Conservation (phyloP, 2,329 filamentous ascomycete genomes). For the Paecilomyces fulvus region DNA sequence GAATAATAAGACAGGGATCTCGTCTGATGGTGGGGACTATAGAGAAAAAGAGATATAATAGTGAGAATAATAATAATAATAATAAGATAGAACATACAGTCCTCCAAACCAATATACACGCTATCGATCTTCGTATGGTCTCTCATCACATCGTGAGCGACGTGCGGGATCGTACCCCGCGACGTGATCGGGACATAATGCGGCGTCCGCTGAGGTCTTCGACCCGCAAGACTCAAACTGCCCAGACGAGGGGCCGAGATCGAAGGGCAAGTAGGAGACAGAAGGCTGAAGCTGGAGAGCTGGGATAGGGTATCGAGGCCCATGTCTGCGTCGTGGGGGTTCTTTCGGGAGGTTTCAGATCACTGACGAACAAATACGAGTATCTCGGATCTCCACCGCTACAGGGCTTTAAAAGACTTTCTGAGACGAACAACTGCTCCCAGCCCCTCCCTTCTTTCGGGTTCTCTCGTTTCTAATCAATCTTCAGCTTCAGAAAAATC, state of each 20-base stretch:
- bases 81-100: constrained; percentile 57
- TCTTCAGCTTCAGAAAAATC: background rate
- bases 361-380: background rate
- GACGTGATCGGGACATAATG: constrained; percentile 74
- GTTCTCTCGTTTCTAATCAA: background rate
- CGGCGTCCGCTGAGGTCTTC: constrained; percentile 68
- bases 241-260: constrained; percentile 56
- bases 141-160: constrained; percentile 73
- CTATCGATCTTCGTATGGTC: constrained; percentile 58
- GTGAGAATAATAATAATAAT: background rate
- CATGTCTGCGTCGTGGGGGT: constrained; percentile 14
- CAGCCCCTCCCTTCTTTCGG: background rate
- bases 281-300: constrained; percentile 32
- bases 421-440: background rate
- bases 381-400: background rate
- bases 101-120: constrained; percentile 77
- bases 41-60: background rate
- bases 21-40: background rate
- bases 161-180: constrained; percentile 74
- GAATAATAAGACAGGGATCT: constrained; percentile 2
- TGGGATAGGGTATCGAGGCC: constrained; percentile 13
- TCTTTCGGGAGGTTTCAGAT: background rate
- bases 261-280: constrained; percentile 20
- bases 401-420: background rate
- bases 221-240: constrained; percentile 52